Evolutionary conservation across 768 basidiomycete species (phyloP).

Genomic region (Pleurotus eryngii): DNA sequence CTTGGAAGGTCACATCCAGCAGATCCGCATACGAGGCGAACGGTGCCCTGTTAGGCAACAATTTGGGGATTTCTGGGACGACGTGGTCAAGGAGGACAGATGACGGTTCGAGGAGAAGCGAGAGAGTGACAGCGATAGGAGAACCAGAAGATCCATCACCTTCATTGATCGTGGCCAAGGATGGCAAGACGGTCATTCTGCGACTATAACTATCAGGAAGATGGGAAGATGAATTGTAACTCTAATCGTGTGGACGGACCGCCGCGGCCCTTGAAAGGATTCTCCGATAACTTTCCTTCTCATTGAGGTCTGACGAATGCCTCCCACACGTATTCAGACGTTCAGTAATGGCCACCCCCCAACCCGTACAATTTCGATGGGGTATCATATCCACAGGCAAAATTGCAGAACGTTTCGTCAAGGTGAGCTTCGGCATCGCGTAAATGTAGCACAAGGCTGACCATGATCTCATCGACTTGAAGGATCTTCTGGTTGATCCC

Average conservation of each 20-base stretch:
- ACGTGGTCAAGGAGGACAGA: constrained; percentile 45
- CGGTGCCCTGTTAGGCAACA: constrained; percentile 16
- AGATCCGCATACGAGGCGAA: constrained; percentile 48
- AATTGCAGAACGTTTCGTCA: constrained; percentile 67
- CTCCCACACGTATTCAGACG: constrained; percentile 5
- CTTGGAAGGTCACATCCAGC: constrained; percentile 48
- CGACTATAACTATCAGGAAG: too few species aligned
- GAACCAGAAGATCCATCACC: constrained; percentile 28
- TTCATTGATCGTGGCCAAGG: constrained; percentile 28
- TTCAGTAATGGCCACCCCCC: constrained; percentile 24
- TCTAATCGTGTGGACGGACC: not conserved
- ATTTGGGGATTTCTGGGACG: constrained; percentile 42
- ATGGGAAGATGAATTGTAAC: too few species aligned
- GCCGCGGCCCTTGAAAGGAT: not conserved
- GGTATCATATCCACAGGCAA: constrained; percentile 83
- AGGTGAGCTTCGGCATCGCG: constrained; percentile 35
- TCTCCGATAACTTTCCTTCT: constrained; percentile 2
- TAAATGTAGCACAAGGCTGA: not conserved
- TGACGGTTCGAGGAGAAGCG: constrained; percentile 51
- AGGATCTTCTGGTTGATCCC: constrained; percentile 80
- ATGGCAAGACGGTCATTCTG: constrained; percentile 18
- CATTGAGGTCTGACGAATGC: not conserved
- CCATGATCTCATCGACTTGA: constrained; percentile 7
- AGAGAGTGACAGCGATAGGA: constrained; percentile 28
- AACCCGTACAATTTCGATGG: constrained; percentile 61